Evolutionary conservation across 78 protist genomes (phyloP).

Genomic region (Dictyostelium capitatum): DNA sequence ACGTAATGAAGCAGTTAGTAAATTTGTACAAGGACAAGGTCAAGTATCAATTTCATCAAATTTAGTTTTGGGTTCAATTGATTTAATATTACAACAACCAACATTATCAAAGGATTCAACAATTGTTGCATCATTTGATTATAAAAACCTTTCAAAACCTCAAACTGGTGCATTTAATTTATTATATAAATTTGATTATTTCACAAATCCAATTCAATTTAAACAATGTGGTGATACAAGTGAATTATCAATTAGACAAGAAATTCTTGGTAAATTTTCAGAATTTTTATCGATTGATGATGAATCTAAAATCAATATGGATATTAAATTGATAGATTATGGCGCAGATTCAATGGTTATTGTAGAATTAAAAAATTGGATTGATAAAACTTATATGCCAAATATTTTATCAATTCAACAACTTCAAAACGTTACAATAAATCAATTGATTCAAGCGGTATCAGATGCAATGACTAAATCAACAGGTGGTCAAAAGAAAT

Average conservation of each 20-base stretch:
- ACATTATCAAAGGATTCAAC: background rate
- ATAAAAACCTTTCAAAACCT: background rate
- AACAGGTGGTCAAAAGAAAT: background rate
- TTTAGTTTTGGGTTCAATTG: background rate
- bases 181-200: background rate
- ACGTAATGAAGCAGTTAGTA: constrained; percentile 18
- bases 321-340: constrained; percentile 20
- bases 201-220: background rate
- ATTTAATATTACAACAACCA: background rate
- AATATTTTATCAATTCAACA: constrained; percentile 33
- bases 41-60: background rate
- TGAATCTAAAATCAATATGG: background rate
- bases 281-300: background rate
- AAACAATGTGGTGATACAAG: background rate
- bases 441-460: constrained; percentile 29
- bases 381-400: constrained; percentile 43
- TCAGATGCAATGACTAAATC: background rate
- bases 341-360: constrained; percentile 26
- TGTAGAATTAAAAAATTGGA: constrained; percentile 53
- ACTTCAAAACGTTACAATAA: constrained; percentile 36
- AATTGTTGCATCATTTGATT: background rate
- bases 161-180: background rate
- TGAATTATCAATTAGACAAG: background rate
- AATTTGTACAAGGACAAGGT: background rate
- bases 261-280: background rate